Evolutionary conservation across 2,329 filamentous ascomycete genomes (phyloP), one percentile per base, ranked within the genome.

Genomic region (Cercospora sojina): DNA sequence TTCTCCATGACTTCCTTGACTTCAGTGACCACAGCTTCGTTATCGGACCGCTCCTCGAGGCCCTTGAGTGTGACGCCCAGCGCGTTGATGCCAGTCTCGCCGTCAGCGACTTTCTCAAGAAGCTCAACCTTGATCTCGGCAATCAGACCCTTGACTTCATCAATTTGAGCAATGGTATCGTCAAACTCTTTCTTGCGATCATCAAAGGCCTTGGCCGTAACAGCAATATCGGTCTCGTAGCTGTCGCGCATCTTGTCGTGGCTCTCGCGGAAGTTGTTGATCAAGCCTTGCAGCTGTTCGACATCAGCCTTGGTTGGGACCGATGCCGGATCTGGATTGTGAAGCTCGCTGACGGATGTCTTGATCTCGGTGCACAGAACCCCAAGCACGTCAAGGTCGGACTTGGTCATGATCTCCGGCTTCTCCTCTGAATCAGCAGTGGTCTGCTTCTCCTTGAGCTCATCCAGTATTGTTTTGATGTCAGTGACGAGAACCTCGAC

Each of bases 331-430:
- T 95, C 89, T 0, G 90, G 87, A 62, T 90, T 84, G 35, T 88
- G 84, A 74, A 95, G 86, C 63, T 90, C 88, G 53, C 93, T 90
- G 8, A 97, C 83, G 29, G 90, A 87, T 4, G 85, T 83, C 80
- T 96, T 97, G 78, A 96, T 89, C 69, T 97, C 93, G n/a, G 91
- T 86, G 32, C 93, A 91, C 49, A 94, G 85, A 0, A 91, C 85
- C 70, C 92, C 91, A 7, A 98, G 86, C 1, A 91, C 77, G 69
- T 95, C 91, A 3, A 97, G 83, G 72, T 97, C 92, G 0, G 88
- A 87, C 80, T 96, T 97, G 59, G 88, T 90, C 25, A 94, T 85
- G 72, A 86, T 88, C 41, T 88, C 85, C 2, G 74, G 72, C 67
- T 79, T 77, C 18, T 79, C 74, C n/a, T 82, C 81, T 8, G 81